Conservation (phyloP, 2,329 filamentous ascomycete species). For the Botryosphaeria dothidea region DNA sequence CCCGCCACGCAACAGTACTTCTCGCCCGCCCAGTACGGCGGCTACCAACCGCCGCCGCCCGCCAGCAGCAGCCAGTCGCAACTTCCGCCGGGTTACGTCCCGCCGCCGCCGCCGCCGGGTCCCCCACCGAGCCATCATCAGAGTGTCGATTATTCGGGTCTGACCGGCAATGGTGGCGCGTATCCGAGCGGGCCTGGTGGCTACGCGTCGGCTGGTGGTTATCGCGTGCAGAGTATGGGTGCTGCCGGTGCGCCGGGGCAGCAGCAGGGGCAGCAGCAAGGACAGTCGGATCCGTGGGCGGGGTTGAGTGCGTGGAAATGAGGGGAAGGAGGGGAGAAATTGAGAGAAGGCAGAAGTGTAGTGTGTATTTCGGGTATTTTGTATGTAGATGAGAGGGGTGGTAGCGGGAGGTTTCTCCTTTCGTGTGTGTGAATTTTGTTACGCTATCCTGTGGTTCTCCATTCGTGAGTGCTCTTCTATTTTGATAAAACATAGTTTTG, state of each 20-base stretch:
- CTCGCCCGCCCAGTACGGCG: constrained; percentile 43
- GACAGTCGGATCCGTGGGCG: constrained; percentile 64
- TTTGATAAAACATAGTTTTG: neutral
- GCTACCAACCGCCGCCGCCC: constrained; percentile 45
- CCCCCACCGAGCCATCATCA: constrained; percentile 56
- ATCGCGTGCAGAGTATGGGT: constrained; percentile 34
- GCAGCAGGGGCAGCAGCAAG: constrained; percentile 37
- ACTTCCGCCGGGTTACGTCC: constrained; percentile 65
- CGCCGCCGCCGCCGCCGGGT: constrained; percentile 66
- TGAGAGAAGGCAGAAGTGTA: no score
- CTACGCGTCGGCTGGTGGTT: constrained; percentile 48
- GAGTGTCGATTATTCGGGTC: constrained; percentile 51
- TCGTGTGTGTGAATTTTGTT: neutral
- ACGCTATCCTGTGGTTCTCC: neutral
- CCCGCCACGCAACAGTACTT: constrained; percentile 61
- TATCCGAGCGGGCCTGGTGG: constrained; percentile 54
- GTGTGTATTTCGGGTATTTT: no score
- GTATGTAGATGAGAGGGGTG: neutral
- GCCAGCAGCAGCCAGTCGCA: constrained; percentile 62
- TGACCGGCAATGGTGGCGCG: constrained; percentile 26
- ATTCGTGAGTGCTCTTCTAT: neutral
- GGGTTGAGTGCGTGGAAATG: constrained; percentile 68
- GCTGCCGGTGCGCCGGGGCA: constrained; percentile 29
- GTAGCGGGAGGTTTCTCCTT: neutral
- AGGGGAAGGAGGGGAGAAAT: neutral